Evolutionary conservation across 2,329 filamentous ascomycete species (phyloP).

Genomic region (Xylariaceae sp.): DNA sequence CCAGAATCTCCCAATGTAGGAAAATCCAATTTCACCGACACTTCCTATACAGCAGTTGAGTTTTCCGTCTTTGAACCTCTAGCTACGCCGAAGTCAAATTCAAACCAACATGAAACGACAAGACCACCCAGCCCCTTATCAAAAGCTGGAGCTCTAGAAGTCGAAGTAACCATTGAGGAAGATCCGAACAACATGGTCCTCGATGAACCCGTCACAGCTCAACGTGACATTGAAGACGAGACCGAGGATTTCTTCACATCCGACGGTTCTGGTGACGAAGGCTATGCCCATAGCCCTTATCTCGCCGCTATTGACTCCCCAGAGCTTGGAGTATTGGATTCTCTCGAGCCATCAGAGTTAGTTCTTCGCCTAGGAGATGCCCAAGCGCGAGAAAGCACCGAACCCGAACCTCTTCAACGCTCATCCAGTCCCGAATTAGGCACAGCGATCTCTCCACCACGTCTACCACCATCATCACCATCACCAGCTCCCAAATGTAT

Average conservation of each 20-base stretch:
- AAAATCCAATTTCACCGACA: too few species aligned
- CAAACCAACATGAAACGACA: neutral
- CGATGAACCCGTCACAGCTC: too few species aligned
- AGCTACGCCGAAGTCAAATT: too few species aligned
- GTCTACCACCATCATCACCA: neutral
- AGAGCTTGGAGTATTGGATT: conserved; percentile 2
- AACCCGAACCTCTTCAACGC: conserved; percentile 1
- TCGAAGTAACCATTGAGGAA: too few species aligned
- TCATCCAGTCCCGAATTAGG: conserved; percentile 17
- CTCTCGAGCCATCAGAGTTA: neutral
- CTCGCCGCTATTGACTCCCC: conserved; percentile 6
- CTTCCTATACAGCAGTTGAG: too few species aligned
- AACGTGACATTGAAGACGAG: too few species aligned
- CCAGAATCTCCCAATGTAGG: too few species aligned
- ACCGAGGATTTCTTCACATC: too few species aligned
- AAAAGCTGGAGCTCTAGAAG: neutral
- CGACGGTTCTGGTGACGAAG: neutral
- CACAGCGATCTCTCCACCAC: conserved; percentile 5
- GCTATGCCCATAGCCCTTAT: conserved; percentile 6
- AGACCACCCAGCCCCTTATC: neutral
- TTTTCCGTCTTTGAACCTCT: too few species aligned
- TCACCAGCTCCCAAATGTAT: neutral
- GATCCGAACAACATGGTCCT: too few species aligned
- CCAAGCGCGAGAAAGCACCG: neutral
- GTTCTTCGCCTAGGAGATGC: neutral